Percentiles rank a stretch among this genome's conserved stretches.
phyloP scores from a whole-genome alignment of 1,284 basidiomycete genomes.

The Athelia sp. region DNA sequence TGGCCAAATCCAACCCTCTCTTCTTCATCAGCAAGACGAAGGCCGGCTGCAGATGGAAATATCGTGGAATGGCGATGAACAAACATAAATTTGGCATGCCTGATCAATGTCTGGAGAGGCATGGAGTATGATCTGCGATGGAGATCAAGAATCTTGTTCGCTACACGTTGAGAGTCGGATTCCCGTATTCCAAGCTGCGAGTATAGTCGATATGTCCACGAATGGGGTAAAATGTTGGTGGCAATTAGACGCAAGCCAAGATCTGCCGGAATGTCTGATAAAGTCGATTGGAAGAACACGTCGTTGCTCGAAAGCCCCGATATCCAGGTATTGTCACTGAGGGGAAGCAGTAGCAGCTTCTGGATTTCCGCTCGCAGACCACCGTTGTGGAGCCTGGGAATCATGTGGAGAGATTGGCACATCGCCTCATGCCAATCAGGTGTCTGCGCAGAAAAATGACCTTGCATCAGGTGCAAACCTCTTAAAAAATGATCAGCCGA shows the following conservation, averaged over 20 bases:
- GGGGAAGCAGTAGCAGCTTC: background rate
- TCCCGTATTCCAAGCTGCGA: constrained; percentile 1
- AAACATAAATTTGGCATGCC: constrained; percentile 10
- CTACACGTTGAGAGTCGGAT: background rate
- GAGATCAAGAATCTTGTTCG: background rate
- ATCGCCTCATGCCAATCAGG: background rate
- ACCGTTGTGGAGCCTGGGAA: too few species aligned
- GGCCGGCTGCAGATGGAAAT: constrained; percentile 1
- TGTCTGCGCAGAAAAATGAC: too few species aligned
- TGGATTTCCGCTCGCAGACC: background rate
- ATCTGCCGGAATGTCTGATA: constrained; percentile 6
- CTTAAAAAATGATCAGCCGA: background rate
- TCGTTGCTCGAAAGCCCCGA: background rate
- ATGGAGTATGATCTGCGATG: background rate
- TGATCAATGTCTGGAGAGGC: background rate
- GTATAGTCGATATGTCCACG: constrained; percentile 10
- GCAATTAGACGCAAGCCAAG: constrained; percentile 9
- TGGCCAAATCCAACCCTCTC: background rate
- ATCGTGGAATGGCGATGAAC: constrained; percentile 4
- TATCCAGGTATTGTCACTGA: background rate
- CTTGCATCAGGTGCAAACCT: too few species aligned
- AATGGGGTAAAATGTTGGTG: constrained; percentile 3
- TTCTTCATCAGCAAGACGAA: constrained; percentile 7
- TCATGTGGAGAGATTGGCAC: background rate
- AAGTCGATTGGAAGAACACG: background rate